phyloP scores from a whole-genome alignment of 2,329 filamentous ascomycete species.

The Clonostachys byssicola region DNA sequence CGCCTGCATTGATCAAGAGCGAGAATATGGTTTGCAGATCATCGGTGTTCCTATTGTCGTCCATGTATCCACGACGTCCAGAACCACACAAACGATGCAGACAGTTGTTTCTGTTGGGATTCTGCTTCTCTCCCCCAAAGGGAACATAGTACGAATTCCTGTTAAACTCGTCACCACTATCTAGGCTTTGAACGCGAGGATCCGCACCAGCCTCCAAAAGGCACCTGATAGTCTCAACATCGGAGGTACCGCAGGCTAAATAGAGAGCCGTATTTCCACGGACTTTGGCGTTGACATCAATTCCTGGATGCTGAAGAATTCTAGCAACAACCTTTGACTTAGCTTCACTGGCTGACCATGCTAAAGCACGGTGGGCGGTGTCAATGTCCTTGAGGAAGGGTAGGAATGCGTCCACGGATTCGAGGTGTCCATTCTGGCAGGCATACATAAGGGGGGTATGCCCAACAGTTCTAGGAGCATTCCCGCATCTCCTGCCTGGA shows the following conservation, averaged over 20 bases:
- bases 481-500: background rate
- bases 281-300: background rate
- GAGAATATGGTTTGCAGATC: background rate
- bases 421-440: background rate
- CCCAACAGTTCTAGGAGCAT: background rate
- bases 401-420: background rate
- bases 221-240: background rate
- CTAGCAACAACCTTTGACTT: background rate
- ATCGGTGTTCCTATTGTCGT: background rate
- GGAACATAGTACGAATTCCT: background rate
- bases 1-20: background rate
- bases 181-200: background rate
- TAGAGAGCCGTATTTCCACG: background rate
- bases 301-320: background rate
- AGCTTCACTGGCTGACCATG: background rate
- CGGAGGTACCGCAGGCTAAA: background rate
- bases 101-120: background rate
- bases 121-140: background rate
- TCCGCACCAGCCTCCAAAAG: background rate
- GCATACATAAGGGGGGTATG: background rate
- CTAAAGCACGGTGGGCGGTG: background rate
- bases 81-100: background rate
- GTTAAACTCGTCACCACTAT: background rate
- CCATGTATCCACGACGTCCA: background rate
- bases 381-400: background rate